A percentile compares a stretch with the other conserved stretches of the same genome.
phyloP scores from a whole-genome alignment of 495 filamentous ascomycete genomes.

The Corynascus novoguineensis region DNA sequence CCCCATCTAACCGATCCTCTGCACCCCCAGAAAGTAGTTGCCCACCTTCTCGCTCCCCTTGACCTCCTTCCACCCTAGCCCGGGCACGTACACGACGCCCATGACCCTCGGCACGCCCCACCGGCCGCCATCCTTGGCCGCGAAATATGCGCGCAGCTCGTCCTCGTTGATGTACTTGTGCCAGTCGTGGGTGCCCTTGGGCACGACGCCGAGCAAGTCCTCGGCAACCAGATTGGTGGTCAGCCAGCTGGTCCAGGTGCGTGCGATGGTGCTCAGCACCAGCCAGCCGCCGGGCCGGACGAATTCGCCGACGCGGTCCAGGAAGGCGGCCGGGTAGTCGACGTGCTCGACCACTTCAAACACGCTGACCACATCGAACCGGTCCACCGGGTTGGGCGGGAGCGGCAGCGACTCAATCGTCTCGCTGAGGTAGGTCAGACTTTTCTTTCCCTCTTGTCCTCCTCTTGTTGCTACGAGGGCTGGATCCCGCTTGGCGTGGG shows the following conservation, averaged over 20 bases:
- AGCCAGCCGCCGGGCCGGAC: conserved; percentile 91
- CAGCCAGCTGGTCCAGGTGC: conserved; percentile 79
- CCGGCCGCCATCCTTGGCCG: conserved; percentile 47
- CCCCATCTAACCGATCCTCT: conserved; percentile 37
- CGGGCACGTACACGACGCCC: conserved; percentile 88
- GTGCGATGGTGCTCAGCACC: conserved; percentile 80
- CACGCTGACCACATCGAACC: conserved; percentile 67
- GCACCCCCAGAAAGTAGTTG: conserved; percentile 94
- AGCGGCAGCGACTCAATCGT: conserved; percentile 63
- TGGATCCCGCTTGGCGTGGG: conserved; percentile 65
- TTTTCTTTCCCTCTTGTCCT: no score
- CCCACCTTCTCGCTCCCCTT: conserved; percentile 76
- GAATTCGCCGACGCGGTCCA: conserved; percentile 60
- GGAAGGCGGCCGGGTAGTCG: conserved; percentile 61
- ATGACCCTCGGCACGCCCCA: conserved; percentile 52
- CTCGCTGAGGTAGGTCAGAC: conserved; percentile 65
- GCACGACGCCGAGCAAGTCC: conserved; percentile 81
- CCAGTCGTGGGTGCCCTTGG: conserved; percentile 93
- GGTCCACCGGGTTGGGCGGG: conserved; percentile 32
- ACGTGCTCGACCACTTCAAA: conserved; percentile 98
- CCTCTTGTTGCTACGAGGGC: conserved; percentile 50
- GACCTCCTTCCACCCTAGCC: conserved; percentile 85
- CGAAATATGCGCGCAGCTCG: conserved; percentile 63
- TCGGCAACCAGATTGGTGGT: conserved; percentile 91
- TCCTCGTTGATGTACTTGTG: conserved; percentile 83